Percentiles rank a stretch among this genome's conserved stretches.
Conservation (phyloP, 371 early-diverging fungal species). For the Phascolomyces articulosus region DNA sequence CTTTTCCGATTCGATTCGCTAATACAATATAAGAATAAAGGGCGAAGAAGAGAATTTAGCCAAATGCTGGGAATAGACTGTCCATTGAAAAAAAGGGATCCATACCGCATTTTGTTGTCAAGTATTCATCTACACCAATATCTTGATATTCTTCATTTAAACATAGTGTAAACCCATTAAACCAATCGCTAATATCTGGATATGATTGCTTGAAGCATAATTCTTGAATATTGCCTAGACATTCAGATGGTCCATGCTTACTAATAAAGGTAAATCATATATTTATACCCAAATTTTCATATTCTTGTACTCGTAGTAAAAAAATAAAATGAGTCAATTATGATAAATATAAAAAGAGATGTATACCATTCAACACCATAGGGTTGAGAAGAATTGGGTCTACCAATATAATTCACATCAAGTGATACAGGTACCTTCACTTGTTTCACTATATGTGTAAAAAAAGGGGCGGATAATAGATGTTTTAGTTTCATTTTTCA, state of each 20-base stretch:
- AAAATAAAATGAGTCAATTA: no score
- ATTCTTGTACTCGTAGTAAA: no score
- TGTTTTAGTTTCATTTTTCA: no score
- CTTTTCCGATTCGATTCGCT: constrained; percentile 18
- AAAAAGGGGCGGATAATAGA: no score
- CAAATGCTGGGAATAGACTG: no score
- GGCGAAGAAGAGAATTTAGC: no score
- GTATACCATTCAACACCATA: constrained; percentile 26
- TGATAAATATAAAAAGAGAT: neutral
- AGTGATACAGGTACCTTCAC: constrained; percentile 23
- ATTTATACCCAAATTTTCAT: no score
- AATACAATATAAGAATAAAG: neutral
- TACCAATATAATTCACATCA: constrained; percentile 32
- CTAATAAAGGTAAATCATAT: no score
- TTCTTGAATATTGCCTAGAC: constrained; percentile 54
- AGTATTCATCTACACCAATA: constrained; percentile 20
- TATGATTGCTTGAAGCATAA: constrained; percentile 47
- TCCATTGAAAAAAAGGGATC: neutral
- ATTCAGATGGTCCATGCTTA: constrained; percentile 51
- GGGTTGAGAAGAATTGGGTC: constrained; percentile 17
- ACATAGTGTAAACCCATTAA: constrained; percentile 30
- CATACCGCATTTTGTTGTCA: constrained; percentile 26
- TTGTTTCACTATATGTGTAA: constrained; percentile 6
- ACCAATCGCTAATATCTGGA: constrained; percentile 37
- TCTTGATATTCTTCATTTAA: constrained; percentile 21